Evolutionary conservation across 306 rosid genomes (phyloP).

Genomic region (Mimosa bimucronata): DNA sequence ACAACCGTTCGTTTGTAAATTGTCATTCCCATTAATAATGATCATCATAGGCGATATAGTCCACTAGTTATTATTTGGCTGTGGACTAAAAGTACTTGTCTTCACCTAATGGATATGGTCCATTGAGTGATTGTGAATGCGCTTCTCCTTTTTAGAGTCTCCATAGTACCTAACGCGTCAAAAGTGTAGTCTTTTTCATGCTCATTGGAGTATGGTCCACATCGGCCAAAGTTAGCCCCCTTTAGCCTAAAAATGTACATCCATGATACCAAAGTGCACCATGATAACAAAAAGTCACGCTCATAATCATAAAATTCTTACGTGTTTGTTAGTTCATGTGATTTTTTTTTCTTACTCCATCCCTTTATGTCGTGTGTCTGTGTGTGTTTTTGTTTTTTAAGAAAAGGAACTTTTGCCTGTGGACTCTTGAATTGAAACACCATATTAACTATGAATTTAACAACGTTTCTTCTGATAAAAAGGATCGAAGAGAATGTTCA

Average conservation of each 20-base stretch:
- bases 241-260: constrained; percentile 29
- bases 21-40: background rate
- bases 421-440: constrained; percentile 3
- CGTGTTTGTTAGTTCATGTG: background rate
- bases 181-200: constrained; percentile 22
- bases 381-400: background rate
- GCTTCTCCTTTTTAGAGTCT: constrained; percentile 24
- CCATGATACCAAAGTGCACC: constrained; percentile 3
- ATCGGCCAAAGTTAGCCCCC: constrained; percentile 21
- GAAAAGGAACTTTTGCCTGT: background rate
- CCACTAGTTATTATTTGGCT: background rate
- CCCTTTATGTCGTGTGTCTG: background rate
- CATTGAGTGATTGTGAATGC: constrained; percentile 32
- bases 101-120: constrained; percentile 7
- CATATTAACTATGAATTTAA: background rate
- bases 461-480: background rate
- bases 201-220: constrained; percentile 43
- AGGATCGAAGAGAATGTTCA: no score
- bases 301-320: background rate
- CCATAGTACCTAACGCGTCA: constrained; percentile 29
- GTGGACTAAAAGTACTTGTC: background rate
- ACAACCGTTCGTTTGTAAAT: background rate
- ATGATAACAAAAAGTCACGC: constrained; percentile 15
- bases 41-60: background rate
- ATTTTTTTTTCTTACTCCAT: background rate